phyloP scores from a whole-genome alignment of 352 stramenopile genomes.

The Aphanomyces stellatus region DNA sequence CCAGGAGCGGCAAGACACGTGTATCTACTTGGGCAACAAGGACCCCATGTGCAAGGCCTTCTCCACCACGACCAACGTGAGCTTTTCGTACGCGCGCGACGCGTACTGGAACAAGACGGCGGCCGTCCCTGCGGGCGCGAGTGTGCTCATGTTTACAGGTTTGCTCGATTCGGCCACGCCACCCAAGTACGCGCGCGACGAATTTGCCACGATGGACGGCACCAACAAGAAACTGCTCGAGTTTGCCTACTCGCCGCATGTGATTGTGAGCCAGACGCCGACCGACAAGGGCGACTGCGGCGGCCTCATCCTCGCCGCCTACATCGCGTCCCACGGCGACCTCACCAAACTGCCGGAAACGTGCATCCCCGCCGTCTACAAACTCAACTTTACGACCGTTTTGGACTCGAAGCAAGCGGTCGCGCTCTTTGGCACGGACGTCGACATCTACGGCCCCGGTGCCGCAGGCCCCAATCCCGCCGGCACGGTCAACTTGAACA shows the following conservation, averaged over 20 bases:
- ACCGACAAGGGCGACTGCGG: constrained; percentile 24
- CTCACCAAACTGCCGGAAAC: constrained; percentile 27
- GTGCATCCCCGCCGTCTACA: constrained; percentile 30
- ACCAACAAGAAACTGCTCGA: background rate
- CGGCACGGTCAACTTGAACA: background rate
- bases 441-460: constrained; percentile 1
- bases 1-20: background rate
- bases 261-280: background rate
- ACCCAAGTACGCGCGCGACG: background rate
- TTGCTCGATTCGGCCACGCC: background rate
- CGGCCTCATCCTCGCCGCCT: constrained; percentile 35
- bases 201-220: background rate
- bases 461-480: background rate
- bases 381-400: constrained; percentile 1
- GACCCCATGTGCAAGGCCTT: background rate
- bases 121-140: constrained; percentile 31
- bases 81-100: constrained; percentile 38
- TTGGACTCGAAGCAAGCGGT: background rate
- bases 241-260: constrained; percentile 1
- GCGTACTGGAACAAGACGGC: constrained; percentile 61
- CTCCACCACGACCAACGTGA: too few relatives aligned
- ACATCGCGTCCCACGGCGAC: constrained; percentile 31
- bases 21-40: constrained; percentile 1
- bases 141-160: constrained; percentile 30
- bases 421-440: background rate